Evolutionary conservation across 805 yeast genomes (phyloP), one percentile per base, ranked within the genome.

Genomic region (Debaryomyces prosopidis): DNA sequence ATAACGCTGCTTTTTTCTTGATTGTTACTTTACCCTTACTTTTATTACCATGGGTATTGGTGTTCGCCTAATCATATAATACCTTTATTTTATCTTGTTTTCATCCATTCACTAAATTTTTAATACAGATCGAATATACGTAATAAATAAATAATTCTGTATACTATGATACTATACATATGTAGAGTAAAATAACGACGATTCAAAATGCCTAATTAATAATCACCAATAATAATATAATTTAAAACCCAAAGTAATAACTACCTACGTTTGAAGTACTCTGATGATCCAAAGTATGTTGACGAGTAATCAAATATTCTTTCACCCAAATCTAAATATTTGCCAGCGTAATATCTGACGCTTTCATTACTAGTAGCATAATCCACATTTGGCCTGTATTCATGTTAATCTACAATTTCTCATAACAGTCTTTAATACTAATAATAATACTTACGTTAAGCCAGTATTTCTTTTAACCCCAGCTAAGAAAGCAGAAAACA

Each of bases 321-420:
- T 59, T 94, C 99, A n/a, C 99, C 99, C 23, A 84, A 60, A 42
- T 82, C 86, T 50, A 94, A 75, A 61, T 91, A 94, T 59, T 81
- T 84, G 30, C 69, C 68, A 4, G 84, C 71, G 54, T 82, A 82
- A 32, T 71, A 68, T 51, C 74, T 75, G 4, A 79, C 64, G 6
- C 78, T 77, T 15, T 71, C 71, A 44, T 58, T 68, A 18, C 57
- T 60, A n/a, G 82, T 56, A 3, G 33, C 33, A 1, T 65, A 38
- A 10, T 78, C 79, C 10, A 79, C 51, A 55, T 85, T 79, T 30
- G 84, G 82, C 23, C 50, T 47, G 33, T 17, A 38, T 6, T 8
- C 16, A 31, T 35, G 33, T 39, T 40, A 36, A 28, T 36, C 39
- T n/a, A 16, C 12, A 40, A n/a, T 14, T 7, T 17, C 37, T 40